Conservation (phyloP, 2,329 filamentous ascomycete genomes). For the Cercospora zeina region DNA sequence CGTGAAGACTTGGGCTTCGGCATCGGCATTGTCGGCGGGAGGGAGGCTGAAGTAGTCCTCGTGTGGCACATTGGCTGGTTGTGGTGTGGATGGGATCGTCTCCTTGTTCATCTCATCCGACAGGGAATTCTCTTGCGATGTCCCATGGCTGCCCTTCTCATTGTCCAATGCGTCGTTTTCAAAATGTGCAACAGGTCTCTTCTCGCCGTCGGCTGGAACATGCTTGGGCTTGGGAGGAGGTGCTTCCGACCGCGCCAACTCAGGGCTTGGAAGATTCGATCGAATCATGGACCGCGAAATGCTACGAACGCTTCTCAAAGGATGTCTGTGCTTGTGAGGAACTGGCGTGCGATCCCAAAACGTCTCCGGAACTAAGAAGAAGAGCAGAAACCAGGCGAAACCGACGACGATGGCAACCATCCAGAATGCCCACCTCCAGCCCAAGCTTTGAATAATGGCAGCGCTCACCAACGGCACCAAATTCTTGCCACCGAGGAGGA, state of each 20-base stretch:
- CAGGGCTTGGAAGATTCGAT: conserved; percentile 20
- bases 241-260: conserved; percentile 25
- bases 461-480: conserved; percentile 84
- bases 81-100: conserved; percentile 3
- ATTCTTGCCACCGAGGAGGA: conserved; percentile 83
- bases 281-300: conserved; percentile 22
- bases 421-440: conserved; percentile 67
- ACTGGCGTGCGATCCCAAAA: conserved; percentile 87
- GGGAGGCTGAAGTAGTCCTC: conserved; percentile 27
- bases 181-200: conserved; percentile 25
- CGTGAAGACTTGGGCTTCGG: conserved; percentile 18
- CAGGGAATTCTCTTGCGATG: conserved; percentile 17
- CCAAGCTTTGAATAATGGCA: conserved; percentile 71
- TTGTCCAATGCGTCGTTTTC: conserved; percentile 18
- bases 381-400: conserved; percentile 69
- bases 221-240: neutral
- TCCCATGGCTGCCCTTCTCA: conserved; percentile 15
- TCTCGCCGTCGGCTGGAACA: conserved; percentile 16
- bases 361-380: conserved; percentile 90
- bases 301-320: conserved; percentile 28
- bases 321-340: conserved; percentile 42
- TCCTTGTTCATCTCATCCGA: conserved; percentile 14
- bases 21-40: conserved; percentile 5
- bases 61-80: conserved; percentile 1
- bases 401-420: conserved; percentile 79